Evolutionary conservation across 2,329 filamentous ascomycete genomes (phyloP), one percentile per base, ranked within the genome.

Genomic region (Fusarium ramigenum): DNA sequence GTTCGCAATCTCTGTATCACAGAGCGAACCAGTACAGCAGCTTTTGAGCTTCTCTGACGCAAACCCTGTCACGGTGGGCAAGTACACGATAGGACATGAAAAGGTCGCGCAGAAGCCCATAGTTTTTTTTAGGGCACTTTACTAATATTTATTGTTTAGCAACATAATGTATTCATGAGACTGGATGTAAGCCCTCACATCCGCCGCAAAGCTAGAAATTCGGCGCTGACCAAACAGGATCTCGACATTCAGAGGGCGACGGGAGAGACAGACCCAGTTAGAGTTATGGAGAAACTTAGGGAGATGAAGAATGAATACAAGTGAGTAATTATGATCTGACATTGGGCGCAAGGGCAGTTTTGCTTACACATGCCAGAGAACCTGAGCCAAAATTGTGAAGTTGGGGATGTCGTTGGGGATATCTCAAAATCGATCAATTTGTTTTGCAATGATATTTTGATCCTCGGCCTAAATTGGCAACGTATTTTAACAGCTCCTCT

Each of bases 101-200:
- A 56, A 56, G 53, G 37, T 56, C 2, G 28, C 2, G 8, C 21
- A 14, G 6, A 56, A 23, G 2, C 15, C 9, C 4, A 18, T 4
- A 10, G 15, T 0, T 44, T 44, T 1, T 15, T 23, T 6, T 1
- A 11, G 1, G 16, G 5, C 3, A 11, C 2, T 15, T 28, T 4
- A 32, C 25, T 32, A 3, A 56, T 7, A 1, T 56, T 9, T 14
- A 9, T 9, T 44, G 3, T 44, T 15, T 21, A 56, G 53, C 28
- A 11, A 21, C 53, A 56, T 6, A 56, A 56, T 2, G 16, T 56
- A 2, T 56, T 56, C 9, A 56, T 56, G 53, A 56, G 28, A 19
- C 16, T 44, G 1, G 16, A 44, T 25, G 37, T 44, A 44, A 21
- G 37, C 5, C 12, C 9, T 21, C 36, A 19, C 4, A 23, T 32